Evolutionary conservation across 371 early-diverging fungal species (phyloP), one percentile per base, ranked within the genome.

Genomic region (Lichtheimia corymbifera): DNA sequence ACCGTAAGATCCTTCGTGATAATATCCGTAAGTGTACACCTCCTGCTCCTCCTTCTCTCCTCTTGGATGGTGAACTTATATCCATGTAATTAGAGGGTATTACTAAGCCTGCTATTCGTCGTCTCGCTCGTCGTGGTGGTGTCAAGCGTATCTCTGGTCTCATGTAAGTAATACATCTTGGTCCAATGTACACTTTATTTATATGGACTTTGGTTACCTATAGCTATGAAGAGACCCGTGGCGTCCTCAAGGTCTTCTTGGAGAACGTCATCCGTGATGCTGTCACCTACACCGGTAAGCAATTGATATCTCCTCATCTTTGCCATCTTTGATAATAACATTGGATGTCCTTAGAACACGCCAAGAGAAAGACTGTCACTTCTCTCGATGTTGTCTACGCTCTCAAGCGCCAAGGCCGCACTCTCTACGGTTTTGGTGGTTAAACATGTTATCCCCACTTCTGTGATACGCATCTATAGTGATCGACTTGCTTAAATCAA

Each of bases 41-140:
- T n/a, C 4, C 28, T 41, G 24, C 28, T 25, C 2, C 35, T 59
- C 15, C 14, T 0, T 2, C 13, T 25, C 22, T 25, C 2, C 30
- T 59, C 41, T 43, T 27, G 5, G 35, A 35, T 35, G 2, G 9
- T 35, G 11, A 35, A 9, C 35, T 35, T 11, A 35, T 11, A 35
- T 35, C 3, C 27, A n/a, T 50, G 5, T 40, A 5, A 9, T 30
- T 50, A 59, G 88, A 93, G 85, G 98, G 98, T 74, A 99, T 99
- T 74, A 97, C 97, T 74, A 99, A 99, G 91, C 99, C 99, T 63
- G 99, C 99, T 72, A 98, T 99, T 76, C 98, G 99, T 83, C 96
- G 99, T 91, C 97, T 99, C 63, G 99, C 99, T 55, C 95, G 99
- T 79, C 97, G 99, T 93, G 99, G 99, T 76, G 99, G 99, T 91